Evolutionary conservation across 495 filamentous ascomycete species (phyloP), one percentile per base, ranked within the genome.

Genomic region (Friedmanniomyces simplex): DNA sequence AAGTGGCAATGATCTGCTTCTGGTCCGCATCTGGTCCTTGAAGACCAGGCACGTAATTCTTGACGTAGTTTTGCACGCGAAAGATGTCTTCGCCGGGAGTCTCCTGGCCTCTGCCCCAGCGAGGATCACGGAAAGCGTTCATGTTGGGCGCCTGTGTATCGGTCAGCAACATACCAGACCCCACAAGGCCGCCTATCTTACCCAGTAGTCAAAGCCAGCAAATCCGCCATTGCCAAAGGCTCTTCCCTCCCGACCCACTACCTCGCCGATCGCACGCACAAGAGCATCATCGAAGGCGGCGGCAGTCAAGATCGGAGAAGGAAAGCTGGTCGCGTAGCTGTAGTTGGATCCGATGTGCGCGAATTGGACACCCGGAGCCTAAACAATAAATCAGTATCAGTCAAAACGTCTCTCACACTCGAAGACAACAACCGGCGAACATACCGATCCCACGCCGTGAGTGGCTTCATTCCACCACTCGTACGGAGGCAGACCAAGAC

Each of bases 221-320:
- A 73, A 68, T 16, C 78, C 78, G 16, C 55, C 74, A 56, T 88
- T 88, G 65, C 73, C 82, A 63, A 82, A 86, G 1, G 83, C 83
- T 21, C 84, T 72, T 7, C 77, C 81, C 65, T 88, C 82, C 5
- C 76, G 86, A 13, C 74, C 74, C 32, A 87, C 78, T 8, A 81
- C 75, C 2, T 62, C 70, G 18, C 74, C 81, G 16, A 86, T 78
- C 25, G 74, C 69, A n/a, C 74, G 69, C 67, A 86, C 80, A 59
- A 85, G 60, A 1, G 76, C 71, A 56, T 79, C 77, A 58, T 86
- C 79, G 59, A 85, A 76, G 2, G 81, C 76, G 0, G 82, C 80
- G 56, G 76, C 79, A 59, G 79, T 75, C 0, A 76, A 63, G 43
- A 86, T 82, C 0, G 82, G 81, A 62, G 75, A 72, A 0, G 82